Evolutionary conservation across 306 rosid genomes (phyloP), one percentile per base, ranked within the genome.

Genomic region (Argentina anserina): DNA sequence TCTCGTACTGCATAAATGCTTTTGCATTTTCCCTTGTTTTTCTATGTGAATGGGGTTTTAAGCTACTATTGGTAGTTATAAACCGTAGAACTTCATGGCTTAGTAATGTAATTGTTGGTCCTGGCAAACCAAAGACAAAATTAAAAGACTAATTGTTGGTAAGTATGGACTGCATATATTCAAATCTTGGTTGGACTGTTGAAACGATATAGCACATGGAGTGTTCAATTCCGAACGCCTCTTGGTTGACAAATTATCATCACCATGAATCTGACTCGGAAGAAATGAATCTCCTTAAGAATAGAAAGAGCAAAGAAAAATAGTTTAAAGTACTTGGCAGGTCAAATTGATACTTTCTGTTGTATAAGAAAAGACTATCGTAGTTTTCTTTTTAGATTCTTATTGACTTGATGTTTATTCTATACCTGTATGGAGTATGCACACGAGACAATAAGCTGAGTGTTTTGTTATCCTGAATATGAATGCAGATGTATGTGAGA

Each of bases 401-500:
- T 21, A 1, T 50, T n/a, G 46, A 36, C 50, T 26, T 34, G 28
- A 29, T 41, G 69, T 1, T 3, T 20, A 43, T 25, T 47, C 10
- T 65, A 23, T 69, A 25, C 15, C 2, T 59, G 28, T 29, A 59
- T 59, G 65, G 11, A 59, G 21, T 29, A 6, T 6, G 11, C 4
- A 53, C 3, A 47, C 14, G 68, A 47, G 3, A 70, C 65, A 50
- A 33, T 41, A 49, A 60, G 29, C 50, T 58, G 25, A 63, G 43
- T 76, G 75, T 65, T 42, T 63, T 79, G 61, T 67, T 84, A 65
- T 47, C 77, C 65, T 67, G 23, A 70, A 65, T 69, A 26, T 73
- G 75, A 67, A 29, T 87, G 89, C 92, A 94, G 99, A 91, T 53
- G 45, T 86, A 70, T 91, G 99, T 70, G 96, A 94, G 78, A 94